Percentiles rank a stretch among this genome's conserved stretches.
These are phyloP conservation scores for Tolypocladium pustulatum DNA, from an alignment of 2,329 filamentous ascomycete genomes.

Conservation along the genomic window DNA sequence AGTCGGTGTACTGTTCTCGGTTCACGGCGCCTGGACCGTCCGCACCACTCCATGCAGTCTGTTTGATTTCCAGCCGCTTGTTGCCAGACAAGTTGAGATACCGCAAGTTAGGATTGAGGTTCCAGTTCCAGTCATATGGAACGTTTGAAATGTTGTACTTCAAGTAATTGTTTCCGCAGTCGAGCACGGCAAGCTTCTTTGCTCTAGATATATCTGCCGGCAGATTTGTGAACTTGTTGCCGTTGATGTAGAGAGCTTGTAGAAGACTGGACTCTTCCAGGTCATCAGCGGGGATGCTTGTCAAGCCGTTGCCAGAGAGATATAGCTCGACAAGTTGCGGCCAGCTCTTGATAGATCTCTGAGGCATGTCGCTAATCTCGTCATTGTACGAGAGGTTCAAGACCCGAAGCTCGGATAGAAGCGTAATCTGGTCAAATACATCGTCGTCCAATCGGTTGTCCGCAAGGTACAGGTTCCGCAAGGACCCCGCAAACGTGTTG, in stretches of 20 bases:
- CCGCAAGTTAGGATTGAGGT: constrained; percentile 88
- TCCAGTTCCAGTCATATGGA: constrained; percentile 99
- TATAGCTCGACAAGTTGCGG: constrained; percentile 85
- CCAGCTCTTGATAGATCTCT: constrained; percentile 81
- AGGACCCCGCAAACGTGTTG: constrained; percentile 78
- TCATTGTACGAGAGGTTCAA: constrained; percentile 94
- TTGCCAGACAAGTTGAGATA: constrained; percentile 97
- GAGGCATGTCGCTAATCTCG: constrained; percentile 76
- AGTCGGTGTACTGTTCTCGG: constrained; percentile 69
- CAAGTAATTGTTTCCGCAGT: constrained; percentile 87
- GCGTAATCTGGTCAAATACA: constrained; percentile 81
- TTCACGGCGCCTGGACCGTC: constrained; percentile 43
- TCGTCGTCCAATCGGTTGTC: constrained; percentile 94
- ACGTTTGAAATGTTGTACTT: constrained; percentile 99
- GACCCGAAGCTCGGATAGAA: constrained; percentile 73
- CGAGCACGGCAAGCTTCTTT: constrained; percentile 80
- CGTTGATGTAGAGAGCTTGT: constrained; percentile 88
- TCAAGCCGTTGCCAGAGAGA: constrained; percentile 88
- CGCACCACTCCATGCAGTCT: constrained; percentile 32
- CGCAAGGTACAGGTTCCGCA: constrained; percentile 77
- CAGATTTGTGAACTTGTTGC: constrained; percentile 94
- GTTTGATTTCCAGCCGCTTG: constrained; percentile 85
- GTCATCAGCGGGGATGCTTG: constrained; percentile 84
- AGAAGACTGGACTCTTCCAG: constrained; percentile 81
- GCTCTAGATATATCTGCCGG: constrained; percentile 93